phyloP scores from a whole-genome alignment of 2,329 filamentous ascomycete species.

The Alternaria angustiovoidea region DNA sequence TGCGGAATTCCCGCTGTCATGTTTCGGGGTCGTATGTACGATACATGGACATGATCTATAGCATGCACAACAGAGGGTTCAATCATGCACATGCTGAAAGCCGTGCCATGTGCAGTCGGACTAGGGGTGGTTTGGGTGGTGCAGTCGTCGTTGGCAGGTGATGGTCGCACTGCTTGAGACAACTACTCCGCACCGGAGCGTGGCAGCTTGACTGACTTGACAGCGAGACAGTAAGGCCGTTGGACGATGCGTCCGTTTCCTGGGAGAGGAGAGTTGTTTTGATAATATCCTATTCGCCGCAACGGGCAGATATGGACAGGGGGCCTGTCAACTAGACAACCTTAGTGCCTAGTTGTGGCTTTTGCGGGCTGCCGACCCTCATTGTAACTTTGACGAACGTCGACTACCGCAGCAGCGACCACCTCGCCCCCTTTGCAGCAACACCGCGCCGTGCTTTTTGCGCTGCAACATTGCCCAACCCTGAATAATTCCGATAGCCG shows the following conservation, averaged over 20 bases:
- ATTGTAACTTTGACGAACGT: conserved; percentile 21
- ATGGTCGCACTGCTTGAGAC: conserved; percentile 14
- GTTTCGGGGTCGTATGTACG: conserved; percentile 11
- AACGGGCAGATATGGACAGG: conserved; percentile 15
- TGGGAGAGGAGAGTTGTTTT: conserved; percentile 27
- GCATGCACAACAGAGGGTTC: conserved; percentile 15
- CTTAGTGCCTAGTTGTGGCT: conserved; percentile 23
- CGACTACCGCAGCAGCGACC: conserved; percentile 8
- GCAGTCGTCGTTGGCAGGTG: conserved; percentile 4
- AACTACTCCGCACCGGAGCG: conserved; percentile 9
- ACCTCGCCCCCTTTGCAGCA: conserved; percentile 12
- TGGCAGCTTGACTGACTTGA: conserved; percentile 11
- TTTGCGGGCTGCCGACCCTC: conserved; percentile 26
- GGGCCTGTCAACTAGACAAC: conserved; percentile 24
- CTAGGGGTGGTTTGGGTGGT: conserved; percentile 1
- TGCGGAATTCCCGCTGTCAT: conserved; percentile 18
- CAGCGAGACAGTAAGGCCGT: conserved; percentile 3
- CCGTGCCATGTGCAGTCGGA: conserved; percentile 9
- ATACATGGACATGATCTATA: neutral
- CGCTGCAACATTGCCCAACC: conserved; percentile 8
- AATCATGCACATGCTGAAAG: conserved; percentile 18
- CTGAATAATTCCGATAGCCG: neutral
- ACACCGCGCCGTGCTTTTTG: conserved; percentile 13
- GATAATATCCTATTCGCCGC: conserved; percentile 22
- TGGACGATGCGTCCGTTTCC: conserved; percentile 25